Evolutionary conservation across 768 basidiomycete species (phyloP).

Genomic region (Phanerochaete sordida): DNA sequence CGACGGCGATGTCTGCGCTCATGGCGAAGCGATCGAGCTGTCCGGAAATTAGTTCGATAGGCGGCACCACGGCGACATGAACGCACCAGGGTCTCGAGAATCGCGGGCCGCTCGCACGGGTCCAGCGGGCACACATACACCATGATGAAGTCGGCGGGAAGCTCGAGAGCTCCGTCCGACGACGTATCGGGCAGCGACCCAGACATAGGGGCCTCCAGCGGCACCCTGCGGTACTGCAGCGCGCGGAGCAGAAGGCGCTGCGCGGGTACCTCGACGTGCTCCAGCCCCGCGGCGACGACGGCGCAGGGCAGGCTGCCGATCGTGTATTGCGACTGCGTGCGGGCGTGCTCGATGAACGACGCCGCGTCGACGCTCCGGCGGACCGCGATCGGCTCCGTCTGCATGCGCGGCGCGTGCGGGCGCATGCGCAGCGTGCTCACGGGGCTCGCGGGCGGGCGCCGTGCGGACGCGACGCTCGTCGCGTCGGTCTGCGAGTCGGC

Average conservation of each 20-base stretch:
- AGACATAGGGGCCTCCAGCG: conserved; percentile 36
- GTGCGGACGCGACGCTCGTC: conserved; percentile 22
- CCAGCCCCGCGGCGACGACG: conserved; percentile 69
- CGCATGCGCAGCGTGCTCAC: conserved; percentile 21
- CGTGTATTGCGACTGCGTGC: background rate
- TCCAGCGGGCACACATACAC: conserved; percentile 71
- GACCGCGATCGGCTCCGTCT: conserved; percentile 10
- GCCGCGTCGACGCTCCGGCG: conserved; percentile 14
- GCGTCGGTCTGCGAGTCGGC: conserved; percentile 19
- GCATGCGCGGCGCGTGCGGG: conserved; percentile 8
- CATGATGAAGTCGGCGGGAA: conserved; percentile 68
- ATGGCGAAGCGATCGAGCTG: conserved; percentile 76
- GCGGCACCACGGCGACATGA: background rate
- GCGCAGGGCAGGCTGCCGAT: conserved; percentile 43
- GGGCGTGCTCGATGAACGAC: background rate
- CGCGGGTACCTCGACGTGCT: conserved; percentile 48
- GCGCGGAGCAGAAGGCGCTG: conserved; percentile 57
- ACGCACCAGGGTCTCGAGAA: conserved; percentile 65
- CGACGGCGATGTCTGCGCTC: conserved; percentile 57
- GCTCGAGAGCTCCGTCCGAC: conserved; percentile 42
- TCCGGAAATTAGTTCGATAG: background rate
- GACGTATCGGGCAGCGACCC: conserved; percentile 17
- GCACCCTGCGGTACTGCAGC: conserved; percentile 47
- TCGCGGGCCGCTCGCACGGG: conserved; percentile 57
- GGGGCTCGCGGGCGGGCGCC: conserved; percentile 13